Base-by-base conservation (phyloP, 2,329 filamentous ascomycete species). In the Massarina eburnea region DNA sequence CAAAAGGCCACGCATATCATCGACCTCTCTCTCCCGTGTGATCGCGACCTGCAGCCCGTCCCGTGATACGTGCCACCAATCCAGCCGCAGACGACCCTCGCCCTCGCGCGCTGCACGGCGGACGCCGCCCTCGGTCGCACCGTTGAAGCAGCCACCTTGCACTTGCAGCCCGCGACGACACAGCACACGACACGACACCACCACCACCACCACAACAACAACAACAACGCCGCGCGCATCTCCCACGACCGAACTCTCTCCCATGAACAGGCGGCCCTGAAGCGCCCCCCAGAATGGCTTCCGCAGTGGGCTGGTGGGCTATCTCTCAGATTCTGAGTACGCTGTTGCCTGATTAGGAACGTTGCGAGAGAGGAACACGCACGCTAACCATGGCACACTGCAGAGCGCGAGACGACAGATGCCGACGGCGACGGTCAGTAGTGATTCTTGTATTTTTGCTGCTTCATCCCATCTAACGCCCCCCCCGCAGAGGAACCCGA, bases 401-500 rank as follows among this genome's bases (percentile, higher is more conserved):
- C 54, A 69, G 71, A 72, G 52, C 71, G 75, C 58, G 72, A 77
- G 52, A 67, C 72, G 34, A 61, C 65, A 57, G 75, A 77, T 52
- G 68, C 73, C 56, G 75, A 78, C 63, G 66, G 69, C 37, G 75
- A 77, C 48, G 71, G 72, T 71, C 54, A 64, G 67, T 66, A 47
- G 7, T 30, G 4, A 4, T 7, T 14, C 27, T 14, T 14, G 12
- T 14, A 8, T 12, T 26, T 12, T 12, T 26, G 7, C 24, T 26
- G 7, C 24, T 26, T 12, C 24, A 41, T 32, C 40, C 41, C 39
- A 15, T 26, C 46, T 36, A 46, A 32, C 35, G 48, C 18, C 37
- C 38, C 22, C 40, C 45, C 39, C 39, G 54, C 67, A 82, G 83
- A 84, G 60, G 82, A 84, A 60, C 82, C 85, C 49, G 90, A 96